Percentiles rank a stretch among this genome's conserved stretches.
phyloP scores from a whole-genome alignment of 108 stramenopile species.

The Pseudonitzschia multistriata region DNA sequence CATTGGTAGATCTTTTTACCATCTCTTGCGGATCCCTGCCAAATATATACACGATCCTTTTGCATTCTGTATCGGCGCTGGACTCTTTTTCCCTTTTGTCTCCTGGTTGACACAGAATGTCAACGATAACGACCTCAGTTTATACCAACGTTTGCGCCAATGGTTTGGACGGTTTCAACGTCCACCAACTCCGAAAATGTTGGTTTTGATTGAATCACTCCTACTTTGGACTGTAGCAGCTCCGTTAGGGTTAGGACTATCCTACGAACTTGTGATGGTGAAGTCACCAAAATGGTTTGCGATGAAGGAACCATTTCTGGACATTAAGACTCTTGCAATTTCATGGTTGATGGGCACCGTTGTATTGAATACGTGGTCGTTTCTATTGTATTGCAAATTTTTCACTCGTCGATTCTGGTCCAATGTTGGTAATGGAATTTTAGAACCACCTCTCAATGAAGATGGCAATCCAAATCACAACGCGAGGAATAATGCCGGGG shows the following conservation, averaged over 20 bases:
- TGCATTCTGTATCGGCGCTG: conserved; percentile 64
- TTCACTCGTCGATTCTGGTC: conserved; percentile 71
- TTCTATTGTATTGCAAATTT: conserved; percentile 45
- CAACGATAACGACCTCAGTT: conserved; percentile 8
- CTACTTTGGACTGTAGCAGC: conserved; percentile 54
- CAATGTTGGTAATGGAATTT: conserved; percentile 38
- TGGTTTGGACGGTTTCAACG: conserved; percentile 49
- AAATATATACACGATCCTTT: conserved; percentile 76
- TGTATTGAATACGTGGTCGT: conserved; percentile 66
- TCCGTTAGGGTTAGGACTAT: conserved; percentile 59
- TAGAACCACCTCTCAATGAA: conserved; percentile 42
- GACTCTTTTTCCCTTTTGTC: conserved; percentile 48
- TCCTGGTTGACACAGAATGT: conserved; percentile 19
- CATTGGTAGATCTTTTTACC: conserved; percentile 49
- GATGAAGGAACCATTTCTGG: conserved; percentile 19
- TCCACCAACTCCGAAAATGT: conserved; percentile 49
- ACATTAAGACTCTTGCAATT: conserved; percentile 11
- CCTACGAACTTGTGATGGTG: conserved; percentile 54
- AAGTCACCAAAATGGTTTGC: conserved; percentile 38
- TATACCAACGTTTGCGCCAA: background rate
- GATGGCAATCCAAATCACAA: conserved; percentile 34
- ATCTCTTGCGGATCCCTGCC: conserved; percentile 53
- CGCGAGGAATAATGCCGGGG: background rate
- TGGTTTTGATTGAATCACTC: conserved; percentile 30
- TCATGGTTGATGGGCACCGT: conserved; percentile 60